Percentiles rank a stretch among this genome's conserved stretches.
phyloP scores from a whole-genome alignment of 257 asterid species.

The Solanum habrochaites region DNA sequence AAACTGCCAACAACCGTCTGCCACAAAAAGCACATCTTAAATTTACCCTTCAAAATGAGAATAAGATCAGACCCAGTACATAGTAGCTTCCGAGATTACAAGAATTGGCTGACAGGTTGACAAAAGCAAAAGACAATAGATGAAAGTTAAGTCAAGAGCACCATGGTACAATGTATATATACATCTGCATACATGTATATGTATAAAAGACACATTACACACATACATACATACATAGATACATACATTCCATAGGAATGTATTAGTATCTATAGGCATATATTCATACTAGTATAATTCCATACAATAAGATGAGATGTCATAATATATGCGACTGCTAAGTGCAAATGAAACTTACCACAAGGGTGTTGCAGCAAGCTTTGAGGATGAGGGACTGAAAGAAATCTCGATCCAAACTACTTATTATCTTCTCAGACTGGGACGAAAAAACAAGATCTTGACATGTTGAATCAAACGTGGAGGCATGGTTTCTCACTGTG shows the following conservation, averaged over 20 bases:
- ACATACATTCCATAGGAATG: background rate
- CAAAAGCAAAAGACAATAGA: background rate
- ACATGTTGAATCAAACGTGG: constrained; percentile 34
- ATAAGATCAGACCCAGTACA: background rate
- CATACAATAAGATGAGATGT: background rate
- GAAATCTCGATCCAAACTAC: constrained; percentile 30
- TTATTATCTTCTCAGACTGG: constrained; percentile 11
- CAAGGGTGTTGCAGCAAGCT: constrained; percentile 25
- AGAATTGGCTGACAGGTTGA: background rate
- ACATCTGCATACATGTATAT: background rate
- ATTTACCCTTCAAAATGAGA: background rate
- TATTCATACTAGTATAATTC: background rate
- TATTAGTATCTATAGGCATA: background rate
- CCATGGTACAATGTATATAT: background rate
- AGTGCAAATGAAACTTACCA: constrained; percentile 31
- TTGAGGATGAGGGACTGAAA: constrained; percentile 31
- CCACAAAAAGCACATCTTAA: background rate
- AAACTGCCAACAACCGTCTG: constrained; percentile 46
- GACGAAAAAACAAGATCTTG: constrained; percentile 40
- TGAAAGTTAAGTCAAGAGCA: background rate
- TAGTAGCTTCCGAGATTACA: background rate
- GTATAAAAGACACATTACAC: background rate
- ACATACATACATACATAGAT: background rate
- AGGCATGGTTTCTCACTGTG: constrained; percentile 42
- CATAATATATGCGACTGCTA: background rate